A percentile compares a stretch with the other conserved stretches of the same genome.
These are phyloP conservation scores for Lomentospora prolificans DNA, from an alignment of 2,329 filamentous ascomycete species.

Conservation along the genomic window DNA sequence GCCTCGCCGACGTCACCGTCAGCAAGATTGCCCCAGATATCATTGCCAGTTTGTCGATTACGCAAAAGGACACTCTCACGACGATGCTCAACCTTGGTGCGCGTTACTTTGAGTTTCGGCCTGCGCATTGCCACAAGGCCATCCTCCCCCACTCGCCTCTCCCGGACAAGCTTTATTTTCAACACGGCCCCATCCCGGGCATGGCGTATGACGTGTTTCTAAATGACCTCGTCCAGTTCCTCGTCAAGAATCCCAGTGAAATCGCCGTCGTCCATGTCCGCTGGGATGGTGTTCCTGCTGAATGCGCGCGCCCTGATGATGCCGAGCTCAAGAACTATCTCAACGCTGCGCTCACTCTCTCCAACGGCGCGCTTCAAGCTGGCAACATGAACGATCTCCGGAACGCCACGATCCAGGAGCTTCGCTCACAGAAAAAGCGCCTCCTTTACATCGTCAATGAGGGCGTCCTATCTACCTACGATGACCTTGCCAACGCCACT, in stretches of 20 bases:
- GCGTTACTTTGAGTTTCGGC: slow-evolving; percentile 42
- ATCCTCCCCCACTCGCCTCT: slow-evolving; percentile 25
- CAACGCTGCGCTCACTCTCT: slow-evolving; percentile 21
- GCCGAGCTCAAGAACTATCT: slow-evolving; percentile 29
- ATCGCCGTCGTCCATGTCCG: slow-evolving; percentile 39
- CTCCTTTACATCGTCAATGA: slow-evolving; percentile 26
- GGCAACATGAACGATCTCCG: slow-evolving; percentile 24
- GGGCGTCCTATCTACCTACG: slow-evolving; percentile 30
- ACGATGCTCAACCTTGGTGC: slow-evolving; percentile 35
- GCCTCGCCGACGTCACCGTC: slow-evolving; percentile 15
- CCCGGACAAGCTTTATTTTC: slow-evolving; percentile 38
- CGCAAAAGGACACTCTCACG: slow-evolving; percentile 36
- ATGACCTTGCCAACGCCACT: slow-evolving; percentile 30
- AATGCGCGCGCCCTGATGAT: slow-evolving; percentile 30
- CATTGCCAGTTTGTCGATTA: slow-evolving; percentile 37
- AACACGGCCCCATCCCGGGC: slow-evolving; percentile 39
- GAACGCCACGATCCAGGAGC: slow-evolving; percentile 20
- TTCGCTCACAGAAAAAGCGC: slow-evolving; percentile 25
- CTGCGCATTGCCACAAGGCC: slow-evolving; percentile 33
- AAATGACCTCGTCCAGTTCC: slow-evolving; percentile 28
- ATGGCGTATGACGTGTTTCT: slow-evolving; percentile 36
- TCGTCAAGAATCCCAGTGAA: slow-evolving; percentile 29
- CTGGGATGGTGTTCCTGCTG: slow-evolving; percentile 38
- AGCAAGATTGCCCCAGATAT: slow-evolving; percentile 27
- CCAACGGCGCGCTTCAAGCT: slow-evolving; percentile 18